Base-by-base conservation (phyloP, 352 stramenopile genomes). In the Phytopythium sindhum region DNA sequence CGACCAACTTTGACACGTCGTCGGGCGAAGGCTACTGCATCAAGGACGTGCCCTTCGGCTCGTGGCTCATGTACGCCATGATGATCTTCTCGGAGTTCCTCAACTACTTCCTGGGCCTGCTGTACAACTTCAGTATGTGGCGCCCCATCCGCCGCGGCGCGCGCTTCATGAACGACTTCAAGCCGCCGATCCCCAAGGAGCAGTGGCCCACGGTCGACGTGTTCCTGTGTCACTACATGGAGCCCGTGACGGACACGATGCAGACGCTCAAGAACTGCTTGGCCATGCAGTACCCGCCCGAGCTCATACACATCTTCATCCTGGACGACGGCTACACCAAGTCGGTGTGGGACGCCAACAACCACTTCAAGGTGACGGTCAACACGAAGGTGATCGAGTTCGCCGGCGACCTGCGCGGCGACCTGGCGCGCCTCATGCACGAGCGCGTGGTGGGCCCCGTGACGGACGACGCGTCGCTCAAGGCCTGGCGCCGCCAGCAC, bases 101-200 rank as follows among this genome's bases (percentile, higher is more conserved):
- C 69, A 94, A 93, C 68, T 93, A 83, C 53, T 95, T 93, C 66
- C 66, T 96, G 29, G 88, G 88, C 61, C 66, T 96, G 65, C 77
- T 96, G 1, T 96, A 90, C 74, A 93, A 96, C 82, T 94, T 96
- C 70, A 90, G 82, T 84, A 96, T 96, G 88, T 96, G 88, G 88
- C 84, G 84, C 58, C 88, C 88, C 14, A 91, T 96, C 44, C 88
- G 88, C 81, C 88, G 88, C 74, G 88, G 88, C 39, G 88, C 88
- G 61, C 88, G 84, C 29, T 96, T 77, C 78, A 77, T 96, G 78
- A 93, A 93, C 70, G 88, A 96, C 73, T 96, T 96, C 67, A 95
- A 96, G 81, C 88, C 88, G 21, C 84, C 83, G 24, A 85, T 96
- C 63, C 86, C 88, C 39, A 93, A 93, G 76, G 83, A 93, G 64